A percentile compares a stretch with the other conserved stretches of the same genome.
These are phyloP conservation scores for Talaromyces sp. DNA, from an alignment of 2,329 filamentous ascomycete genomes.

Conservation along the genomic window DNA sequence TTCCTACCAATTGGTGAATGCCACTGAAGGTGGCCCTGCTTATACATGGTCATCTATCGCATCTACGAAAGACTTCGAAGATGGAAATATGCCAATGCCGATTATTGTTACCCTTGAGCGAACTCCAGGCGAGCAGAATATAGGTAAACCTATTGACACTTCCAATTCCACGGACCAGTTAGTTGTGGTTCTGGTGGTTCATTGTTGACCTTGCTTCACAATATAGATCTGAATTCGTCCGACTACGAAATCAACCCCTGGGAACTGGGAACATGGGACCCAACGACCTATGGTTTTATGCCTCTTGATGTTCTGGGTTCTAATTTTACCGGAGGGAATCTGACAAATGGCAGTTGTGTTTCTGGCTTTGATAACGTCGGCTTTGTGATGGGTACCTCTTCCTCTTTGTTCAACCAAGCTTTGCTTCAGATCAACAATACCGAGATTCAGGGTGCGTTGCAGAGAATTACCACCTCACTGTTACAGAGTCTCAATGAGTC, in stretches of 20 bases:
- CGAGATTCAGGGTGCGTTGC: slow-evolving; percentile 46
- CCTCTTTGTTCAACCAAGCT: slow-evolving; percentile 76
- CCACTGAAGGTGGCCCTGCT: slow-evolving; percentile 63
- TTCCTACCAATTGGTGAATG: slow-evolving; percentile 77
- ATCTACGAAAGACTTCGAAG: slow-evolving; percentile 54
- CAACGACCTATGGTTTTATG: slow-evolving; percentile 63
- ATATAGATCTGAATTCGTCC: slow-evolving; percentile 55
- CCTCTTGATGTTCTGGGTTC: slow-evolving; percentile 68
- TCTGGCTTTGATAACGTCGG: slow-evolving; percentile 76
- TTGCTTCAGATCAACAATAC: slow-evolving; percentile 58
- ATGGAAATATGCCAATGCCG: slow-evolving; percentile 63
- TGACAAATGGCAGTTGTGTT: slow-evolving; percentile 58
- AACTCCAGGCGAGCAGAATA: slow-evolving; percentile 53
- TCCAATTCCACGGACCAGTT: neutral
- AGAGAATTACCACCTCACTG: slow-evolving; percentile 47
- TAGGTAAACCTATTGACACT: slow-evolving; percentile 41
- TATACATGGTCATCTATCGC: slow-evolving; percentile 81
- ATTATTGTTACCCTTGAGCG: slow-evolving; percentile 66
- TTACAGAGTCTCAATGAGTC: slow-evolving; percentile 51
- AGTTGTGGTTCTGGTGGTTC: too few relatives aligned
- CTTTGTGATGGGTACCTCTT: slow-evolving; percentile 80
- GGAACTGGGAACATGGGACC: slow-evolving; percentile 72
- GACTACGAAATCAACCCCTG: slow-evolving; percentile 73
- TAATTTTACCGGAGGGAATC: slow-evolving; percentile 58
- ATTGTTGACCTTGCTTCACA: neutral